These are phyloP conservation scores for Yamadazyma membranifaciens DNA, from an alignment of 1,139 yeast genomes.

Conservation along the genomic window DNA sequence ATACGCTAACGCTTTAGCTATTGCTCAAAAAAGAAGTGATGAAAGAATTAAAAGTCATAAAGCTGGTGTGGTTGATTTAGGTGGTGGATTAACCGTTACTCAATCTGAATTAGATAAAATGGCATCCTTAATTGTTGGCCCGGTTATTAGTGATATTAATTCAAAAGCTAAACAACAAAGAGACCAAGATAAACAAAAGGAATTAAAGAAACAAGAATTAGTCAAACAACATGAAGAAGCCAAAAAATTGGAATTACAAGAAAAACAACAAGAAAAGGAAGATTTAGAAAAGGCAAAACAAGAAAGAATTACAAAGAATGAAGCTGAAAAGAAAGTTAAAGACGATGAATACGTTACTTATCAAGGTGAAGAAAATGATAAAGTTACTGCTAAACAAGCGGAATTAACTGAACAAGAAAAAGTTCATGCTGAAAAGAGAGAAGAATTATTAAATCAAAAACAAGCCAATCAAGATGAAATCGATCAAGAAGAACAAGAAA, in stretches of 20 bases:
- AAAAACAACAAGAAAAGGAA: constrained; percentile 45
- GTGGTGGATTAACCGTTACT: constrained; percentile 84
- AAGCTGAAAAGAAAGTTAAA: constrained; percentile 39
- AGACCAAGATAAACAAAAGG: constrained; percentile 48
- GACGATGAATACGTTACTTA: constrained; percentile 34
- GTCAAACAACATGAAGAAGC: constrained; percentile 40
- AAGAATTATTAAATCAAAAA: constrained; percentile 37
- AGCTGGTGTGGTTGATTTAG: constrained; percentile 68
- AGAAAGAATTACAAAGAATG: constrained; percentile 35
- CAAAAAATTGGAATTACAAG: constrained; percentile 49
- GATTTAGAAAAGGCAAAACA: constrained; percentile 41
- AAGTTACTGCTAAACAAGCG: constrained; percentile 34
- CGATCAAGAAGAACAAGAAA: constrained; percentile 41
- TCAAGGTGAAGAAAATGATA: constrained; percentile 34
- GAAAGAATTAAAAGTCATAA: constrained; percentile 49
- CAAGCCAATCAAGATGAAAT: constrained; percentile 42
- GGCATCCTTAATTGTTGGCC: constrained; percentile 81
- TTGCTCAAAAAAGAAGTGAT: constrained; percentile 68
- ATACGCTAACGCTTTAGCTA: constrained; percentile 48
- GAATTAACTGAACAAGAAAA: constrained; percentile 36
- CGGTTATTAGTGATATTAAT: constrained; percentile 77
- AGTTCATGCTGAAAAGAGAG: constrained; percentile 35
- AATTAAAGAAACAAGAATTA: constrained; percentile 34
- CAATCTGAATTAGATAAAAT: constrained; percentile 74
- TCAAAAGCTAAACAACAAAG: constrained; percentile 73